These are phyloP conservation scores for Saprolegnia diclina DNA, from an alignment of 352 stramenopile genomes.

Conservation along the genomic window DNA sequence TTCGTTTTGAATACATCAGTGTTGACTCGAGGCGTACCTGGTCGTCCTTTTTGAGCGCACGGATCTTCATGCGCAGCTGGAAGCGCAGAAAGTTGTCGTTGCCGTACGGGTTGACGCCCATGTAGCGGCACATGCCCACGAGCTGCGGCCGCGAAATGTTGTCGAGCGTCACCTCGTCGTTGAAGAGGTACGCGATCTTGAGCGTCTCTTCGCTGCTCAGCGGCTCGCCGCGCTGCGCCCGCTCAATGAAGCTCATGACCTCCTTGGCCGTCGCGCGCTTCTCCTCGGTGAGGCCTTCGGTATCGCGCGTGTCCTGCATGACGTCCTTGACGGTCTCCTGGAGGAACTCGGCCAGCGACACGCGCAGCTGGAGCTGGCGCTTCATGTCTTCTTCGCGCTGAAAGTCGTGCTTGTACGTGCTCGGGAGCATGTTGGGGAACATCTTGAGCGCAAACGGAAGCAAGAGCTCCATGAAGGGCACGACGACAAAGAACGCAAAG, in stretches of 20 bases:
- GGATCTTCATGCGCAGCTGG: slow-evolving; percentile 90
- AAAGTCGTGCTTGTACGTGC: slow-evolving; percentile 95
- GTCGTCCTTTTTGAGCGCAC: slow-evolving; percentile 96
- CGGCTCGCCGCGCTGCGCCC: slow-evolving; percentile 67
- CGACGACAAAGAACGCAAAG: slow-evolving; percentile 96
- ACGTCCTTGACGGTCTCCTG: slow-evolving; percentile 94
- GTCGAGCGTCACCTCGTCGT: slow-evolving; percentile 97
- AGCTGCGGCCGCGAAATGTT: slow-evolving; percentile 97
- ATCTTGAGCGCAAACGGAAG: slow-evolving; percentile 96
- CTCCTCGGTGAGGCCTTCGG: slow-evolving; percentile 55
- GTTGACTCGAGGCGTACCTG: too few species aligned
- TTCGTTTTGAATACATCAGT: too few species aligned
- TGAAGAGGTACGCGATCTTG: slow-evolving; percentile 91
- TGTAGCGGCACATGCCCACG: slow-evolving; percentile 96
- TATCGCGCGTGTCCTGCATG: slow-evolving; percentile 76
- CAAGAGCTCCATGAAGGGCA: slow-evolving; percentile 98
- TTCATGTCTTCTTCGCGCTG: slow-evolving; percentile 98
- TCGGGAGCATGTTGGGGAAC: slow-evolving; percentile 99
- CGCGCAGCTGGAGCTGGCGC: slow-evolving; percentile 92
- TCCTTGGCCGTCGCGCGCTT: slow-evolving; percentile 70
- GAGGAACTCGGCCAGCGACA: slow-evolving; percentile 95
- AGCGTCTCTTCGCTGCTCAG: slow-evolving; percentile 75
- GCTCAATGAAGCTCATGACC: slow-evolving; percentile 80
- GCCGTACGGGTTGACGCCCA: slow-evolving; percentile 95
- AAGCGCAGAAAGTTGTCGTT: slow-evolving; percentile 96